phyloP scores from a whole-genome alignment of 345 rosid species.

The Balakata baccata region DNA sequence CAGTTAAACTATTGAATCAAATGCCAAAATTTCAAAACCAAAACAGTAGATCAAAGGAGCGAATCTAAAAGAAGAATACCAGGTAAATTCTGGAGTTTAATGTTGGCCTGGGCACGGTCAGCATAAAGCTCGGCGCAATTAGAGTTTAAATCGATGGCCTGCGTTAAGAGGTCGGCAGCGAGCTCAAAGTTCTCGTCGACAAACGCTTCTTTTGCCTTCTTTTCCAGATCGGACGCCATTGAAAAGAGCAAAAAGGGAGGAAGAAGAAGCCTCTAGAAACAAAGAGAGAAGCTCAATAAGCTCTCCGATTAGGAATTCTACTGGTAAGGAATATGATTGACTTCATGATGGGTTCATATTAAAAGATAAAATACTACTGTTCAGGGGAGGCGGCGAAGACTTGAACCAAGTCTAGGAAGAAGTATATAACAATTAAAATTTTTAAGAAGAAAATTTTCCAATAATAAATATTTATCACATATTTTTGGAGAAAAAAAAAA shows the following conservation, averaged over 20 bases:
- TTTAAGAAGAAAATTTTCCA: too few species aligned
- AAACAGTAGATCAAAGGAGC: neutral
- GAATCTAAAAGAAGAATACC: conserved; percentile 36
- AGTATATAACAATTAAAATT: neutral
- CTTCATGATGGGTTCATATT: neutral
- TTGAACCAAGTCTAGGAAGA: neutral
- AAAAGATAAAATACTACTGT: neutral
- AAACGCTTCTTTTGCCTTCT: conserved; percentile 79
- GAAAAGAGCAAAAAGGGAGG: neutral
- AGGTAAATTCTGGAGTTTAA: conserved; percentile 65
- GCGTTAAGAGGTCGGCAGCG: conserved; percentile 70
- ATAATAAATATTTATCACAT: too few species aligned
- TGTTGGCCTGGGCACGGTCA: conserved; percentile 89
- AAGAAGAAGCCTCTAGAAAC: neutral
- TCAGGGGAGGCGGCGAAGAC: neutral
- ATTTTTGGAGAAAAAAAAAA: too few species aligned
- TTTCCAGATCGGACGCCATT: conserved; percentile 70
- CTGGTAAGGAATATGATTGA: neutral
- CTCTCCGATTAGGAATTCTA: neutral
- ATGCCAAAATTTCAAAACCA: neutral
- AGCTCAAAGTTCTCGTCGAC: conserved; percentile 84
- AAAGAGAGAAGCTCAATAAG: neutral
- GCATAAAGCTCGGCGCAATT: conserved; percentile 62
- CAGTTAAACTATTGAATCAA: neutral
- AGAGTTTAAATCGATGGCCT: conserved; percentile 69